Evolutionary conservation across 1,139 yeast genomes (phyloP).

Genomic region (Kurtzmaniella natalensis): DNA sequence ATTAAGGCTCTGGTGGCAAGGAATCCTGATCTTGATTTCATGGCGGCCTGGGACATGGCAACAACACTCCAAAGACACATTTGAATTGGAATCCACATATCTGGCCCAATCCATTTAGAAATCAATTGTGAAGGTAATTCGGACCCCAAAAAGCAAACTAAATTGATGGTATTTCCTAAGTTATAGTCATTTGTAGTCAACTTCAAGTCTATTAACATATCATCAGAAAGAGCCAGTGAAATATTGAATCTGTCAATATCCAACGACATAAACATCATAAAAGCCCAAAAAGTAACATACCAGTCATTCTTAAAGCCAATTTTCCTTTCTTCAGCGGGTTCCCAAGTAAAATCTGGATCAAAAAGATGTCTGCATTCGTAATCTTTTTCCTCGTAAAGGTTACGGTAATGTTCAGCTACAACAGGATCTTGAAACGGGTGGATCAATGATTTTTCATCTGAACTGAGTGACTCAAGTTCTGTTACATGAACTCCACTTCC

Average conservation of each 20-base stretch:
- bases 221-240: slow-evolving; percentile 29
- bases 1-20: slow-evolving; percentile 23
- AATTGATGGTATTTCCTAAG: slow-evolving; percentile 27
- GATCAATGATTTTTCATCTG: slow-evolving; percentile 8
- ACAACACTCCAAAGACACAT: slow-evolving; percentile 29
- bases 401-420: slow-evolving; percentile 15
- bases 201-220: slow-evolving; percentile 23
- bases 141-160: slow-evolving; percentile 24
- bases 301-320: slow-evolving; percentile 21
- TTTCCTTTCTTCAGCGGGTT: slow-evolving; percentile 17
- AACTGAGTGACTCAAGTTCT: slow-evolving; percentile 8
- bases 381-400: slow-evolving; percentile 15
- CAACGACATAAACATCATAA: slow-evolving; percentile 28
- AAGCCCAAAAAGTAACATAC: slow-evolving; percentile 26
- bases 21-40: slow-evolving; percentile 21
- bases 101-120: slow-evolving; percentile 30
- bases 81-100: slow-evolving; percentile 29
- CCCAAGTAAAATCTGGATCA: slow-evolving; percentile 21
- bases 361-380: slow-evolving; percentile 20
- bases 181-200: slow-evolving; percentile 29
- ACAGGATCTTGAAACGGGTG: slow-evolving; percentile 13
- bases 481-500: not conserved
- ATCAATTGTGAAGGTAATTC: slow-evolving; percentile 33
- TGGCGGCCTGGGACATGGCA: slow-evolving; percentile 24
- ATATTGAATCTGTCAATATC: slow-evolving; percentile 31